Conservation (phyloP, 345 rosid species). For the Excoecaria agallocha region DNA sequence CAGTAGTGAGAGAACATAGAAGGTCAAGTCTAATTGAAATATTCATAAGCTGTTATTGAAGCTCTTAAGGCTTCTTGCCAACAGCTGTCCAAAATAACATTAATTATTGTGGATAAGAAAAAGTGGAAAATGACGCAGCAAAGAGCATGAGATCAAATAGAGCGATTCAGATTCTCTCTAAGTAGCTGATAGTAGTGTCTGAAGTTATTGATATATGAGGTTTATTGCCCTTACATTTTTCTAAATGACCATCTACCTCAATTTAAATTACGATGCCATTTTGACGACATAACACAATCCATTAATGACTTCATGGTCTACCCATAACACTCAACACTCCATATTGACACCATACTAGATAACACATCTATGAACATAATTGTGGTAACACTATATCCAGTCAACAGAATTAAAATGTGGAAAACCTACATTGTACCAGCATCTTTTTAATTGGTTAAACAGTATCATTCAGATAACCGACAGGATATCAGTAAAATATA, state of each 20-base stretch:
- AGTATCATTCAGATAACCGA: background rate
- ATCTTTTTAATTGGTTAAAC: background rate
- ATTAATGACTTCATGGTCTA: background rate
- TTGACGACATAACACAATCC: background rate
- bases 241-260: background rate
- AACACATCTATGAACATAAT: no score
- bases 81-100: background rate
- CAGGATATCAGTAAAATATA: background rate
- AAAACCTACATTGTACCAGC: background rate
- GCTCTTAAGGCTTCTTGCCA: background rate
- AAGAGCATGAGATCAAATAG: background rate
- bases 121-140: background rate
- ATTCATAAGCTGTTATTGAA: background rate
- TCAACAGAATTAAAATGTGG: background rate
- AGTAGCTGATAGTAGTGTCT: background rate
- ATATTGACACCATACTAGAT: background rate
- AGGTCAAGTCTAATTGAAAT: background rate
- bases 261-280: background rate
- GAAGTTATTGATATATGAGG: background rate
- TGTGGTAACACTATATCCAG: background rate
- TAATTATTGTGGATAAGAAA: background rate
- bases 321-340: slow-evolving; percentile 1
- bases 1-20: background rate
- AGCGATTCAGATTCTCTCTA: background rate
- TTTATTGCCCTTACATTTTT: background rate